Base-by-base conservation (phyloP, 2,329 filamentous ascomycete genomes). In the Alternaria sp. region DNA sequence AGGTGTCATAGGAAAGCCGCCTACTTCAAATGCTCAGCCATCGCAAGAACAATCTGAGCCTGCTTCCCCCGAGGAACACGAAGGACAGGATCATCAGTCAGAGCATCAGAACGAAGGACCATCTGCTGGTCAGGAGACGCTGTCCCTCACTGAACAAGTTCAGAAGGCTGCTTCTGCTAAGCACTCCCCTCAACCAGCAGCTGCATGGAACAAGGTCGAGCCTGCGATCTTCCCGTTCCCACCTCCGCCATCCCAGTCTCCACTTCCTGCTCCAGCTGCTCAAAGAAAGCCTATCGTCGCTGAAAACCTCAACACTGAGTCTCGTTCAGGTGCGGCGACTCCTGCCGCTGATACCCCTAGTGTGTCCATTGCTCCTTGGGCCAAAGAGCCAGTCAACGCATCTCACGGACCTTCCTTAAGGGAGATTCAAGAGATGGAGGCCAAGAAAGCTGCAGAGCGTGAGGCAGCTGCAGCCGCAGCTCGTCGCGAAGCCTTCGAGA, bases 381-480 rank as follows among this genome's bases (percentile, higher is more conserved):
- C 95, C 5, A 95, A 95, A 78, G 93, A 98, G 66, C 86, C 87
- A 3, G 81, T 83, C 41, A 90, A 91, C 50, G 81, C 84, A 5
- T 88, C 92, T 41, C 96, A 92, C 79, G 94, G 93, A 0, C 95
- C 94, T 2, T 97, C 94, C 62, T 83, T 99, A 64, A 97, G 93
- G 81, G 94, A 99, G 75, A 99, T 99, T 25, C 95, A 99, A 78
- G 94, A 97, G 78, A 90, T 92, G 5, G 95, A 99, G 78, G 94
- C 94, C 36, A 92, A 91, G 74, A 96, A 95, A 77, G 94, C 94
- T 11, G 94, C 94, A 53, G 92, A 96, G 80, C 90, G 88, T 12
- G 94, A 98, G 74, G 93, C 95, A 74, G 82, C 89, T 55, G 93
- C 92, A 16, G 89, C 90, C 36, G 90, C 92, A 43, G 86, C 90